These are phyloP conservation scores for Vaccinium corymbosum DNA, from an alignment of 148 eudicot genomes.

Conservation along the genomic window DNA sequence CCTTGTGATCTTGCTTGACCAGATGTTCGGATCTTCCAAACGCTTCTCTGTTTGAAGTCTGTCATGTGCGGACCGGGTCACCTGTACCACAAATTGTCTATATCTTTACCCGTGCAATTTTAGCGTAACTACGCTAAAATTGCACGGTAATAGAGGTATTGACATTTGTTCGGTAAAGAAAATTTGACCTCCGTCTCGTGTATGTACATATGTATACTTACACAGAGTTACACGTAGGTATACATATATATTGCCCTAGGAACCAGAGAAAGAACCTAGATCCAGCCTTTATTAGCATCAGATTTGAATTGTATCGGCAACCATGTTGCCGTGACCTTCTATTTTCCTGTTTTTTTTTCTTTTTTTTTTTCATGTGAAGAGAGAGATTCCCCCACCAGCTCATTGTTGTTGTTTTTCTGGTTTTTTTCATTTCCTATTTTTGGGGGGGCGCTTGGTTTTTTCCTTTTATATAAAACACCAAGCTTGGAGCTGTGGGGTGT, in stretches of 20 bases:
- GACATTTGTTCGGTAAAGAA: no score
- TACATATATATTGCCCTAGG: background rate
- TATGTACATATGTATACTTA: background rate
- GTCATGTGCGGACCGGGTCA: background rate
- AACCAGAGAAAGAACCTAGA: no score
- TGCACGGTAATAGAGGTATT: no score
- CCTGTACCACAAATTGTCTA: no score
- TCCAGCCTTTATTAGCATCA: background rate
- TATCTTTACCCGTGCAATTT: no score
- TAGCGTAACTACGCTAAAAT: no score
- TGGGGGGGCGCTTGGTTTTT: constrained; percentile 16
- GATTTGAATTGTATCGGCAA: background rate
- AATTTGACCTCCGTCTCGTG: no score
- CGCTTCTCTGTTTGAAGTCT: background rate
- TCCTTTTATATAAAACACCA: constrained; percentile 27
- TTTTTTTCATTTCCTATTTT: no score
- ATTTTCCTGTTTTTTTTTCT: background rate
- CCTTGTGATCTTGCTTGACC: constrained; percentile 62
- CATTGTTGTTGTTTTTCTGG: background rate
- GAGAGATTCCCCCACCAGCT: background rate
- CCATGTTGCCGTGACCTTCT: background rate
- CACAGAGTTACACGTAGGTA: background rate
- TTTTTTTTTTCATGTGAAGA: background rate
- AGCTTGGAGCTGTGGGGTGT: constrained; percentile 7
- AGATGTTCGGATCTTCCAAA: constrained; percentile 55